Base-by-base conservation (phyloP, 2,329 filamentous ascomycete species). In the Microsporum ferrugineum region DNA sequence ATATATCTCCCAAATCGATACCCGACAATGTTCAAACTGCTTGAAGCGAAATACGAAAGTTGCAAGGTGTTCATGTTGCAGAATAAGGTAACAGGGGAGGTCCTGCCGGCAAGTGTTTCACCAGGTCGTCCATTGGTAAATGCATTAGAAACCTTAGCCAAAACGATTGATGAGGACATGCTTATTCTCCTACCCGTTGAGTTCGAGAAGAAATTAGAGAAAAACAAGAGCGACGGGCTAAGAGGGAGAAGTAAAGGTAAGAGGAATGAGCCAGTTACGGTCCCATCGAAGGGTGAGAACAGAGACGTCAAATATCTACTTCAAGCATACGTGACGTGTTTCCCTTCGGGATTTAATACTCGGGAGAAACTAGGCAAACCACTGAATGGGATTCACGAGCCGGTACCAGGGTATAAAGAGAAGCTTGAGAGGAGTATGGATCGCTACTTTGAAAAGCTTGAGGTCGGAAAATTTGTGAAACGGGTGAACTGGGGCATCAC, bases 371-470 rank as follows among this genome's bases (percentile, higher is more conserved):
- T 86, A 6, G 78, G 77, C 1, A 71, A 78, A 10, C 73, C 75
- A 0, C 73, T 86, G 0, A 72, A 78, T 0, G 75, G 77, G 33
- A 86, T 87, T 65, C 84, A 87, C 67, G 69, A 56, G 0, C 83
- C 83, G 0, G 82, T 86, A 0, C 84, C 84, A 0, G 77, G 78
- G 5, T 86, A 86, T 67, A 71, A 68, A 36, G 70, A 75, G 53
- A 85, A 84, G 66, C 66, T 87, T 0, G 80, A 81, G 66, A 78
- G 73, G 57, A 79, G 76, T 58, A 86, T 86, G 84, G 83, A 87
- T 67, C 73, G 81, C 0, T 86, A 82, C 71, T 86, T 86, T 68
- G 76, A 79, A 1, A 69, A 70, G 10, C 57, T 86, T 0, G 78
- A 80, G 8, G 73, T 77, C 0, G 83, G 83, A 0, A 79, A 75